Evolutionary conservation across 371 early-diverging fungal genomes (phyloP).

Genomic region (Lichtheimia hyalospora): DNA sequence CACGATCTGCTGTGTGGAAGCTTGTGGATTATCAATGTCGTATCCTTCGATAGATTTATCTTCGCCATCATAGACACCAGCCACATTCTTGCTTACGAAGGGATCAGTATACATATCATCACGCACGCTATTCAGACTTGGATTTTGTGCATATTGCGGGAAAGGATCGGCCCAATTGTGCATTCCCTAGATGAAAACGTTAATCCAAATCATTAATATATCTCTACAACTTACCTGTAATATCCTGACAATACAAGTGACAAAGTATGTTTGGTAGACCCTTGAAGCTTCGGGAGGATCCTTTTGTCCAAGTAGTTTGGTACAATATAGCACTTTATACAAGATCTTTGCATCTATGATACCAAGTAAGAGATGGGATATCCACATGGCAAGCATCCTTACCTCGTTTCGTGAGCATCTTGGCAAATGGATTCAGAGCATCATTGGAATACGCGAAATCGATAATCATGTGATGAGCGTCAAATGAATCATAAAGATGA

Average conservation of each 20-base stretch:
- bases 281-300: background rate
- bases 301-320: background rate
- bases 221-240: too few species aligned
- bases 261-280: too few species aligned
- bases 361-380: too few species aligned
- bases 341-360: constrained; percentile 5
- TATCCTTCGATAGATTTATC: background rate
- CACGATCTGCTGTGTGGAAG: background rate
- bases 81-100: background rate
- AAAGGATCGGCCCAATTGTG: too few species aligned
- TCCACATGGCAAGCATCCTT: too few species aligned
- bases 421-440: too few species aligned
- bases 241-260: too few species aligned
- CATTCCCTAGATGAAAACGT: too few species aligned
- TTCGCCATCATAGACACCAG: background rate
- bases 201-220: too few species aligned
- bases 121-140: background rate
- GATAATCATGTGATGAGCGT: background rate
- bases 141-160: too few species aligned
- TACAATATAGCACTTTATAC: constrained; percentile 1
- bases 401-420: too few species aligned
- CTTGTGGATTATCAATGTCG: too few species aligned
- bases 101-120: background rate
- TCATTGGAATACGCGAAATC: background rate
- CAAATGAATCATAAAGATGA: constrained; percentile 14